Percentiles rank a stretch among this genome's conserved stretches.
Evolutionary conservation across 2,329 filamentous ascomycete species (phyloP).

Genomic region (Trichoderma sp.): DNA sequence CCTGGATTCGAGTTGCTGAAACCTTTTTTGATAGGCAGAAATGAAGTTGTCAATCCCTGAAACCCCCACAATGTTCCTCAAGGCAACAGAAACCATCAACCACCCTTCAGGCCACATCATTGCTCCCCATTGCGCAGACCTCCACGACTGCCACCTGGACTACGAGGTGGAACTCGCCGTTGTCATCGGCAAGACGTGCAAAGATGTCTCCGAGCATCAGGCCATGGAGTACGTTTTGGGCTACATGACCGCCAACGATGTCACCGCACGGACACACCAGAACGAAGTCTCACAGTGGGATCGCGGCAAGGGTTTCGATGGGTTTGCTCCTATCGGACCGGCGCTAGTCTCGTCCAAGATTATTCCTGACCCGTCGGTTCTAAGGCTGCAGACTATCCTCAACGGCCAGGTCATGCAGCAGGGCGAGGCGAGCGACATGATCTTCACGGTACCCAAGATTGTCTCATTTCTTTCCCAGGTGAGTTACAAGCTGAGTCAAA

Average conservation of each 20-base stretch:
- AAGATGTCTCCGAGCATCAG: conserved; percentile 11
- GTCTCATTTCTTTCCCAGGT: conserved; percentile 18
- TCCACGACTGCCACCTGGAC: conserved; percentile 16
- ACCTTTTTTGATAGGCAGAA: neutral
- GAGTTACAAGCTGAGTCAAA: neutral
- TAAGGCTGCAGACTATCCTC: conserved; percentile 4
- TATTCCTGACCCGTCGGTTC: conserved; percentile 10
- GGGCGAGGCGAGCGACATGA: conserved; percentile 19
- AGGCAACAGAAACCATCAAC: conserved; percentile 10
- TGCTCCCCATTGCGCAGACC: conserved; percentile 7
- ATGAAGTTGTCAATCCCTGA: conserved; percentile 14
- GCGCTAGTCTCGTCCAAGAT: conserved; percentile 14
- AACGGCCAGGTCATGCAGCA: conserved; percentile 18
- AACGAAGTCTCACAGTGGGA: conserved; percentile 23
- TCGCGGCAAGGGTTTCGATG: conserved; percentile 21
- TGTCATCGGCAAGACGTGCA: conserved; percentile 17
- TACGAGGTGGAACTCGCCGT: conserved; percentile 19
- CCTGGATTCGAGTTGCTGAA: neutral
- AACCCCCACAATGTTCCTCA: conserved; percentile 13
- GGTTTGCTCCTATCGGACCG: conserved; percentile 20
- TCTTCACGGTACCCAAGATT: conserved; percentile 9
- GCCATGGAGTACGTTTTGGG: conserved; percentile 10
- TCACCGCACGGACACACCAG: conserved; percentile 19
- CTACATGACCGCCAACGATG: conserved; percentile 23
- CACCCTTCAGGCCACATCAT: conserved; percentile 2